Evolutionary conservation across 495 filamentous ascomycete species (phyloP), one percentile per base, ranked within the genome.

Genomic region (Lichina pygmaea): DNA sequence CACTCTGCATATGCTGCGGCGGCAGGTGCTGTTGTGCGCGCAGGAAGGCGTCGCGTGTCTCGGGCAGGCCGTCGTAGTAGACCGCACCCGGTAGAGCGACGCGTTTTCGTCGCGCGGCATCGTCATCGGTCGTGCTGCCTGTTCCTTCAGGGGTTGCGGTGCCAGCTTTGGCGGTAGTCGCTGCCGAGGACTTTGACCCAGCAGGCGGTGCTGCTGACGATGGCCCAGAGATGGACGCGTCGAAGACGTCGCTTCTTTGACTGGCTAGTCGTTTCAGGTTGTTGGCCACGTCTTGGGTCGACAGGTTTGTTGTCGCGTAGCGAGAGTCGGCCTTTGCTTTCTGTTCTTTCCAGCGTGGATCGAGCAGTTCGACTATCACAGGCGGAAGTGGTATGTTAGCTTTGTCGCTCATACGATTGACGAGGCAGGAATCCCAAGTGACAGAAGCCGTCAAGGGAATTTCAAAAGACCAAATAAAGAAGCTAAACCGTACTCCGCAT

Each of bases 261-360:
- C 77, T 83, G n/a, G 86, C 84, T 32, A 95, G 68, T n/a, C 89
- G 81, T 63, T 95, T 95, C 49, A 97, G 68, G 54, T 97, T 95
- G 56, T 78, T 81, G 48, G 84, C 86, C 30, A 91, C 86, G 52
- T 94, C 86, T 33, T 66, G 67, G 12, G 81, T 92, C 6, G 75
- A 80, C 6, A 97, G 63, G 50, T 93, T 94, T 31, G 85, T 93
- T 0, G 82, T 85, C 7, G 82, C 71, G 51, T 72, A 81, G 47
- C 89, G 72, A 9, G 78, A 73, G 17, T 92, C 83, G 10, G 78
- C 72, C 54, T 92, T 91, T 48, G 78, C 80, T 44, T 81, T 79
- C 57, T 95, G 84, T 56, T 94, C 84, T 59, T 91, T 89, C 89
- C 91, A 97, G 34, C 78, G 73, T 0, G 89, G 86, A 56, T 95